Percentiles rank a stretch among this genome's conserved stretches.
Conservation (phyloP, 768 basidiomycete genomes). For the Clavulina sp. region DNA sequence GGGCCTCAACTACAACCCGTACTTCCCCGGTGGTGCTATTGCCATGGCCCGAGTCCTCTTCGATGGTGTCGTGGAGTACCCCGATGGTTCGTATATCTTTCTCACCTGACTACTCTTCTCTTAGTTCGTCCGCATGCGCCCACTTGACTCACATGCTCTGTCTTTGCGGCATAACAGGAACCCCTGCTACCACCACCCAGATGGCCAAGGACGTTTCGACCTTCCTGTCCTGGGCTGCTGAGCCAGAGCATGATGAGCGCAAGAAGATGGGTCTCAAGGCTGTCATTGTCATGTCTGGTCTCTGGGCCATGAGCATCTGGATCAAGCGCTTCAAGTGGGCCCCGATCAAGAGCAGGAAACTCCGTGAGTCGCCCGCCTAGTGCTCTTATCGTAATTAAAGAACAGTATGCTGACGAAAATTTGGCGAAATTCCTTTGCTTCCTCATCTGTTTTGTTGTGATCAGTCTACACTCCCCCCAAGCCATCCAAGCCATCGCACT, state of each 20-base stretch:
- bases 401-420: no score
- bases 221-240: constrained; percentile 92
- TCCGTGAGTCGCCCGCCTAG: constrained; percentile 34
- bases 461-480: not conserved
- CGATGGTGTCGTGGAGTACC: constrained; percentile 92
- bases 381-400: no score
- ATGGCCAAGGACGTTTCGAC: constrained; percentile 98
- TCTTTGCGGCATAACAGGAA: constrained; percentile 31
- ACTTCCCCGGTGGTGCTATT: constrained; percentile 97
- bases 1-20: constrained; percentile 98
- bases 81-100: constrained; percentile 46
- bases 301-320: constrained; percentile 67
- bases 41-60: constrained; percentile 95
- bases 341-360: constrained; percentile 83
- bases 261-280: constrained; percentile 96
- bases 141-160: not conserved
- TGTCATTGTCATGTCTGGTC: constrained; percentile 75
- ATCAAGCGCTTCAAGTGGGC: constrained; percentile 95
- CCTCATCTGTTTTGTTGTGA: no score
- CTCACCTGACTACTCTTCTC: not conserved
- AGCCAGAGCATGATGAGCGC: constrained; percentile 94
- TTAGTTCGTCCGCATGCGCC: not conserved
- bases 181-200: constrained; percentile 90
- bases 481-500: not conserved
- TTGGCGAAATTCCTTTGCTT: no score